Evolutionary conservation across 768 basidiomycete species (phyloP), one percentile per base, ranked within the genome.

Genomic region (Kondoa malvinella): DNA sequence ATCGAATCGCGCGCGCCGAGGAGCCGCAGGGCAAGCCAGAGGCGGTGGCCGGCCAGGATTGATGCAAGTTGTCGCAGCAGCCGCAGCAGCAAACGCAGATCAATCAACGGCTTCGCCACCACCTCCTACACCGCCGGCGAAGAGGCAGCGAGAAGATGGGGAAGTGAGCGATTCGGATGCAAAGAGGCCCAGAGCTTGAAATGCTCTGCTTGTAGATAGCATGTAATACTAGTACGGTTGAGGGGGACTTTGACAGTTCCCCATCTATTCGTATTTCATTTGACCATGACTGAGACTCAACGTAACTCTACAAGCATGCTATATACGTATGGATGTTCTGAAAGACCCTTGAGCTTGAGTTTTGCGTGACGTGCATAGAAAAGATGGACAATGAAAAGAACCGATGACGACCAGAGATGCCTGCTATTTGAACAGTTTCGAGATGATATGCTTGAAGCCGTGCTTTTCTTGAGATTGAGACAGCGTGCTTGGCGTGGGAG

Each of bases 41-140:
- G 70, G 75, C 30, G 76, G 79, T 33, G 76, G 77, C 67, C 75
- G 76, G 73, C 75, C 77, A 21, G 74, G 78, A 26, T 62, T 76
- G 34, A 75, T 73, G 12, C 75, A 74, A 1, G 73, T 77, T 17
- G 78, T 75, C 15, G 59, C 77, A 17, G 67, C 73, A 3, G 64
- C 75, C 26, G 30, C 72, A 26, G 69, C 73, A 17, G 60, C 27
- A 31, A 62, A 29, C 1, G 40, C 57, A 2, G 64, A 25, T 1
- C 8, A 40, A 1, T 63, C 62, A 17, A 30, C 68, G 2, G 64
- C 56, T 56, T 3, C 65, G 15, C 29, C 15, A 4, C 64, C 69
- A 4, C 71, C 71, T 25, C 25, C 72, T 58, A 56, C 64, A 25
- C 59, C 21, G 1, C 69, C 65, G 2, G 66, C 64, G 2, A 74